Evolutionary conservation across 305 asterid genomes (phyloP).

Genomic region (Fraxinus paxiana): DNA sequence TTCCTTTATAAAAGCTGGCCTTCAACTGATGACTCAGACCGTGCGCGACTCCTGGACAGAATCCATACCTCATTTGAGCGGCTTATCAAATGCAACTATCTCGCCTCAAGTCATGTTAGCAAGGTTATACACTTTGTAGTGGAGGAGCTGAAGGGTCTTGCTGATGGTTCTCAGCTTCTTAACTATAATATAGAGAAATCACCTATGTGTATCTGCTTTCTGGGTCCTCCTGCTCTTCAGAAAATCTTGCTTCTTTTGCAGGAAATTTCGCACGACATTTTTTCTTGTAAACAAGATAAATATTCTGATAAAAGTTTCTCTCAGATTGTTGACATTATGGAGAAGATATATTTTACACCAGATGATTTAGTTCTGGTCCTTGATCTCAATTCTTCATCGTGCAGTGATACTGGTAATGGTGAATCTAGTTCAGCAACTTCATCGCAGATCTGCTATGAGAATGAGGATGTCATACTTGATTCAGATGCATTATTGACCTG

Average conservation of each 20-base stretch:
- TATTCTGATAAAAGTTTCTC: conserved; percentile 53
- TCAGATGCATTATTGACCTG: conserved; percentile 79
- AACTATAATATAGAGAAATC: conserved; percentile 59
- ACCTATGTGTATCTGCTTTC: conserved; percentile 75
- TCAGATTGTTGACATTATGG: conserved; percentile 46
- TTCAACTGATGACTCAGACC: conserved; percentile 70
- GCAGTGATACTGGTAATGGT: conserved; percentile 31
- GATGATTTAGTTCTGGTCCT: conserved; percentile 64
- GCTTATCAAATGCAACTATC: conserved; percentile 61
- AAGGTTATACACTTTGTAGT: conserved; percentile 80
- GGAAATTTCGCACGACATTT: conserved; percentile 73
- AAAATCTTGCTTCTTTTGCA: conserved; percentile 73
- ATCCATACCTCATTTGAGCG: conserved; percentile 56
- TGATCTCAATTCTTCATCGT: conserved; percentile 35
- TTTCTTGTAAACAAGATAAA: conserved; percentile 62
- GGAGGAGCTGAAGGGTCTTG: conserved; percentile 74
- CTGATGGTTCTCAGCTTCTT: conserved; percentile 64
- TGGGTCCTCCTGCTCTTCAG: conserved; percentile 68
- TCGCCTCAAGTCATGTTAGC: conserved; percentile 77
- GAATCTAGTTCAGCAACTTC: conserved; percentile 34
- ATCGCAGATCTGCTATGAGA: conserved; percentile 39
- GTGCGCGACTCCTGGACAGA: conserved; percentile 71
- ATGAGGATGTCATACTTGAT: conserved; percentile 51
- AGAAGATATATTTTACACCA: conserved; percentile 58
- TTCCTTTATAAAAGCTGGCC: conserved; percentile 63